These are phyloP conservation scores for Astrothelium macrocarpum DNA, from an alignment of 495 filamentous ascomycete genomes.

Conservation along the genomic window DNA sequence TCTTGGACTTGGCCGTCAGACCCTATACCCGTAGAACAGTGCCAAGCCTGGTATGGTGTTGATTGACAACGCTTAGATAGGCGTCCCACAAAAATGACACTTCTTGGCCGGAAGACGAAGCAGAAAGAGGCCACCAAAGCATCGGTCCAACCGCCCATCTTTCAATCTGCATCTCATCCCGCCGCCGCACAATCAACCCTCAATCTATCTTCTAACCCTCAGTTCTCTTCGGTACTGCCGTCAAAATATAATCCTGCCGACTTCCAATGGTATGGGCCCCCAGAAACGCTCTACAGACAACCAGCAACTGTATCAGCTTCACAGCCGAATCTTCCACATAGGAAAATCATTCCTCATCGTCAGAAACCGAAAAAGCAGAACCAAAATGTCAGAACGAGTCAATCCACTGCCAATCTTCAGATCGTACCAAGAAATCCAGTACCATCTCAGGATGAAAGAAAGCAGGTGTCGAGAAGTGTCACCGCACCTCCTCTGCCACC, in stretches of 20 bases:
- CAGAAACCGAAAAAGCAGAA: neutral
- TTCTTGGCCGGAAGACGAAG: neutral
- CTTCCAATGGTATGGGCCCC: neutral
- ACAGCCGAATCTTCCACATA: neutral
- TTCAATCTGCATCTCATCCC: neutral
- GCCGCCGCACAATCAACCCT: neutral
- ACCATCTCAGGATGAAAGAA: neutral
- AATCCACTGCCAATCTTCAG: neutral
- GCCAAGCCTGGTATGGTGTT: no score
- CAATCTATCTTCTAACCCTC: neutral
- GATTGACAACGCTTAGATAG: no score
- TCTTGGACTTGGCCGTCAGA: no score
- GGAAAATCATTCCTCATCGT: neutral
- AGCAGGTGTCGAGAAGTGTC: neutral
- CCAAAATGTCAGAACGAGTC: neutral
- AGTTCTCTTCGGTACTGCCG: neutral
- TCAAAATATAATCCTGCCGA: neutral
- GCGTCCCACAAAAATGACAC: neutral
- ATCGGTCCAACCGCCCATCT: neutral
- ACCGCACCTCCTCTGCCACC: neutral
- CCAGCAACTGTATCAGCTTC: neutral
- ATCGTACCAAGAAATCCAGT: neutral
- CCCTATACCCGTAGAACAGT: no score
- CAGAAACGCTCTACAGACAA: neutral
- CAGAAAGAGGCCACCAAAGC: neutral